Conservation (phyloP, 1,139 yeast genomes). For the Insectozyma bohioensis region DNA sequence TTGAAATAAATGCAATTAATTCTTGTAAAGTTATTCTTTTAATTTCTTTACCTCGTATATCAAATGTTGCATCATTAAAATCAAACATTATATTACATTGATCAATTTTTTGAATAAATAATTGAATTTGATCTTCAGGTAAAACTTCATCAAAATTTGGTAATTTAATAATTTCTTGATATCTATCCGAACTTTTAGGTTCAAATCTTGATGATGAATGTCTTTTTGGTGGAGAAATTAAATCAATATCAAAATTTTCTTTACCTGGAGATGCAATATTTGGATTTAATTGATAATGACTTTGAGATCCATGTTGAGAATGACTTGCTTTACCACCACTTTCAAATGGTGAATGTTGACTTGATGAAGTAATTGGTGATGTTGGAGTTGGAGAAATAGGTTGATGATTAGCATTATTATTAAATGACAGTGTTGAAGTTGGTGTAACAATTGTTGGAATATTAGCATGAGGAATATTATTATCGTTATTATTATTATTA, state of each 20-base stretch:
- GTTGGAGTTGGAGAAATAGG: conserved; percentile 37
- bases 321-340: conserved; percentile 24
- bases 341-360: conserved; percentile 8
- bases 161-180: conserved; percentile 68
- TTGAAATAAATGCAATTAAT: conserved; percentile 81
- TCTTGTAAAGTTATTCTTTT: conserved; percentile 86
- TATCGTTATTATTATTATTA: conserved; percentile 11
- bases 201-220: conserved; percentile 94
- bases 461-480: conserved; percentile 8
- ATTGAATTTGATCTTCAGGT: conserved; percentile 77
- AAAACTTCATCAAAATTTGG: conserved; percentile 91
- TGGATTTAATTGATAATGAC: conserved; percentile 38
- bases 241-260: conserved; percentile 46
- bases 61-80: conserved; percentile 89
- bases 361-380: conserved; percentile 20
- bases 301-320: conserved; percentile 26
- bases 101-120: conserved; percentile 84
- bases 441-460: conserved; percentile 12
- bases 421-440: conserved; percentile 1
- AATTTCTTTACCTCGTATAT: conserved; percentile 88
- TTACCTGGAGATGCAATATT: conserved; percentile 46
- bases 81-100: conserved; percentile 95
- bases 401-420: conserved; percentile 12
- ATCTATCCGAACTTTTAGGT: conserved; percentile 64
- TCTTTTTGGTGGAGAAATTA: conserved; percentile 73